Percentiles rank a stretch among this genome's conserved stretches.
phyloP scores from a whole-genome alignment of 495 filamentous ascomycete species.

The Glonium stellatum region DNA sequence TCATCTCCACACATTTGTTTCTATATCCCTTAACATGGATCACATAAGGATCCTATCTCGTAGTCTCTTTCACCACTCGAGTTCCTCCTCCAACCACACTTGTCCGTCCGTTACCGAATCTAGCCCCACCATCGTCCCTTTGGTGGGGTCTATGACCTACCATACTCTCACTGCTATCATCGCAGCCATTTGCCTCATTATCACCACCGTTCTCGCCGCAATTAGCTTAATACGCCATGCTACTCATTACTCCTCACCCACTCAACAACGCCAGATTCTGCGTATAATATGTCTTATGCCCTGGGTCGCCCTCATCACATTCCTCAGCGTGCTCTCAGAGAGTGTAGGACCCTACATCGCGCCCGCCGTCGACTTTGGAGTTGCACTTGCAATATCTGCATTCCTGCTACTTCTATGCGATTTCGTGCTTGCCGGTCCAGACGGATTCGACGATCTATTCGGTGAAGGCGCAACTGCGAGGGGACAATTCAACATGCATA shows the following conservation, averaged over 20 bases:
- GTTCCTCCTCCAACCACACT: no score
- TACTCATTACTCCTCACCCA: slow-evolving; percentile 17
- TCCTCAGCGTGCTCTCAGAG: slow-evolving; percentile 9
- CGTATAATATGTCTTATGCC: slow-evolving; percentile 19
- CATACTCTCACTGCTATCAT: slow-evolving; percentile 13
- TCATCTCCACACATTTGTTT: no score
- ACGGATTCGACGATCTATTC: slow-evolving; percentile 18
- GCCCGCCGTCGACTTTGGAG: not conserved
- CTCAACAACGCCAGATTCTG: slow-evolving; percentile 24
- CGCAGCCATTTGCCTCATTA: slow-evolving; percentile 5
- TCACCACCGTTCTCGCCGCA: slow-evolving; percentile 1
- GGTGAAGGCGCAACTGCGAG: slow-evolving; percentile 6
- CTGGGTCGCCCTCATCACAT: slow-evolving; percentile 12
- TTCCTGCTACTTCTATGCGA: slow-evolving; percentile 24
- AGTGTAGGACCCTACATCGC: slow-evolving; percentile 9
- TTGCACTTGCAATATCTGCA: slow-evolving; percentile 3
- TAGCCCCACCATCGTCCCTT: slow-evolving; percentile 8
- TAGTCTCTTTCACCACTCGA: no score
- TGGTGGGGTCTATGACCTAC: slow-evolving; percentile 15
- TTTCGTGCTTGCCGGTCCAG: slow-evolving; percentile 5
- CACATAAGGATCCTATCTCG: no score
- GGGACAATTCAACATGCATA: slow-evolving; percentile 5
- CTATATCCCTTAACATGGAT: no score
- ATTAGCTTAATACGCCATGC: slow-evolving; percentile 12
- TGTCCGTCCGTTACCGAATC: no score